phyloP scores from a whole-genome alignment of 345 rosid genomes.

The Eucalyptus grandis region DNA sequence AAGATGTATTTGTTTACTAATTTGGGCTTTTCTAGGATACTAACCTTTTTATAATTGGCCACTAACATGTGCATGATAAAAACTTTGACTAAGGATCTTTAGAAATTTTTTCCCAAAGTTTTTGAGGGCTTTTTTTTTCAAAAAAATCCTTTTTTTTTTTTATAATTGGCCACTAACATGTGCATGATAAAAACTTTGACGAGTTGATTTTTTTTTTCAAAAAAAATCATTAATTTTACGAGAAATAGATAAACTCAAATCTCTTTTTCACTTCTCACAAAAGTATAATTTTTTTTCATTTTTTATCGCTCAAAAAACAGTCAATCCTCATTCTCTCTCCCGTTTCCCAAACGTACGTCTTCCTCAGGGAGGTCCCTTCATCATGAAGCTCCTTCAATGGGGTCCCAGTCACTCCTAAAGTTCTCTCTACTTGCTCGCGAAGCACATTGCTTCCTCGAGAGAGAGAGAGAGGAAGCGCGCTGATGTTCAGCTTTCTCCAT shows the following conservation, averaged over 20 bases:
- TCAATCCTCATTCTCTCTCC: background rate
- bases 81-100: too few species aligned
- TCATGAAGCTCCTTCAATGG: background rate
- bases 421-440: background rate
- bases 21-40: rapidly evolving
- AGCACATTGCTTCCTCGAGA: background rate
- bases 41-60: rapidly evolving
- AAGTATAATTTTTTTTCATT: background rate
- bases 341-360: background rate
- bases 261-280: background rate
- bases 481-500: background rate
- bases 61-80: rapidly evolving
- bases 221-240: background rate
- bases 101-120: too few species aligned
- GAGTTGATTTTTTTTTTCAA: background rate
- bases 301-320: rapidly evolving
- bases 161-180: background rate
- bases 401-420: background rate
- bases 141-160: too few species aligned
- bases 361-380: background rate
- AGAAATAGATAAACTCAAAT: background rate
- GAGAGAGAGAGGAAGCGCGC: background rate
- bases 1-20: too few species aligned
- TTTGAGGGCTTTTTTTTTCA: too few species aligned
- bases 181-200: rapidly evolving